Evolutionary conservation across 179 eudicot species (phyloP), one percentile per base, ranked within the genome.

Genomic region (Beta lomatogona): DNA sequence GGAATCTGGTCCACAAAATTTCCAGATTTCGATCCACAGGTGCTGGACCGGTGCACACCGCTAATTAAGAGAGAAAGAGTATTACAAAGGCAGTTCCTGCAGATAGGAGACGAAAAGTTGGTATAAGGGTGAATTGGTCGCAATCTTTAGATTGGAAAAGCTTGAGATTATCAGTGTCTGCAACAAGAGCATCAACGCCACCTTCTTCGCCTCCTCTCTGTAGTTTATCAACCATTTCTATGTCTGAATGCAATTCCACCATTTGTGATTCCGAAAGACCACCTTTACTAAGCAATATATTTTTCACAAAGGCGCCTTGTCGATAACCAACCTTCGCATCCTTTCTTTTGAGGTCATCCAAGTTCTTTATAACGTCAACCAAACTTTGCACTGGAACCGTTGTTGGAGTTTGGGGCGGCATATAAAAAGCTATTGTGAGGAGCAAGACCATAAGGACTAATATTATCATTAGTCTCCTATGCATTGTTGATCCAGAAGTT

Each of bases 1-100:
- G n/a, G n/a, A n/a, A n/a, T n/a, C n/a, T n/a, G n/a, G n/a, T n/a
- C n/a, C n/a, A n/a, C n/a, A n/a, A n/a, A n/a, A n/a, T n/a, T n/a
- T n/a, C n/a, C n/a, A n/a, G n/a, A n/a, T n/a, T n/a, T n/a, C n/a
- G n/a, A n/a, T n/a, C n/a, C n/a, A n/a, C n/a, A n/a, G n/a, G n/a
- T n/a, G n/a, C n/a, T n/a, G n/a, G n/a, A n/a, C n/a, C n/a, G n/a
- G n/a, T n/a, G n/a, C n/a, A n/a, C n/a, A n/a, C n/a, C n/a, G n/a
- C n/a, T n/a, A n/a, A n/a, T n/a, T n/a, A n/a, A 44, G 19, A 0
- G 16, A 55, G 36, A n/a, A 55, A 45, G 70, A 60, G n/a, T 54
- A 13, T 77, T 55, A 77, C 79, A 46, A 77, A 77, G 22, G 55
- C 79, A 46, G 64, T 64, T 44, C 79, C 79, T 14, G 59, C 48